Evolutionary conservation across 305 asterid species (phyloP).

Genomic region (Rubia tinctorum): DNA sequence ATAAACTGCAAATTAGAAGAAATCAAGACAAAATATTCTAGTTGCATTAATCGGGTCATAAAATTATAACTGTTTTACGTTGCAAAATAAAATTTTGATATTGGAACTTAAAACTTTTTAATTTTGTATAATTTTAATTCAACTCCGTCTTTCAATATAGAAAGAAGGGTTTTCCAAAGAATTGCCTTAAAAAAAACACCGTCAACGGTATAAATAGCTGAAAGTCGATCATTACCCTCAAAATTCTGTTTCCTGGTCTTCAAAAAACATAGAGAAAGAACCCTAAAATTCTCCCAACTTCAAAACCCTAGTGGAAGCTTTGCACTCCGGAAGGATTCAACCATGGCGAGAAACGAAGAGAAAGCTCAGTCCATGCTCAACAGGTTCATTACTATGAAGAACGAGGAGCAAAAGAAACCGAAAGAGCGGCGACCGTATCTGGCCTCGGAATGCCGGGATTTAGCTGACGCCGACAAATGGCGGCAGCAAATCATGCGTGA

Average conservation of each 20-base stretch:
- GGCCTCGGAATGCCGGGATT: conserved; percentile 95
- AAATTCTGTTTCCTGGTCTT: not conserved
- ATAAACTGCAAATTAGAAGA: too few species aligned
- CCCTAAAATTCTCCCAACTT: not conserved
- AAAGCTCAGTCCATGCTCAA: conserved; percentile 98
- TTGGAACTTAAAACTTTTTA: too few species aligned
- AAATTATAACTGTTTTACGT: too few species aligned
- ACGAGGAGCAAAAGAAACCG: conserved; percentile 84
- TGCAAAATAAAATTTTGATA: too few species aligned
- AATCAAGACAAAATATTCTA: too few species aligned
- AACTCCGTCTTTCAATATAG: too few species aligned
- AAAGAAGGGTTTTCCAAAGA: too few species aligned
- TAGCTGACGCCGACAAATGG: conserved; percentile 97
- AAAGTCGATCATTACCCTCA: not conserved
- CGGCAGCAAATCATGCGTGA: conserved; percentile 95
- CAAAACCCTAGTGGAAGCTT: conserved; percentile 7
- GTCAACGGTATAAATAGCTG: not conserved
- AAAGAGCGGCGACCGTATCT: conserved; percentile 92
- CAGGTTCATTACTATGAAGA: conserved; percentile 85
- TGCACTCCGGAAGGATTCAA: conserved; percentile 7
- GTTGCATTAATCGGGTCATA: too few species aligned
- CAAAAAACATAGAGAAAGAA: not conserved
- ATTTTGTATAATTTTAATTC: too few species aligned
- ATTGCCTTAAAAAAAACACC: not conserved
- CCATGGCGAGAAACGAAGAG: conserved; percentile 99